These are phyloP conservation scores for Volvox reticuliferus DNA, from an alignment of 139 green algal genomes.

Conservation along the genomic window DNA sequence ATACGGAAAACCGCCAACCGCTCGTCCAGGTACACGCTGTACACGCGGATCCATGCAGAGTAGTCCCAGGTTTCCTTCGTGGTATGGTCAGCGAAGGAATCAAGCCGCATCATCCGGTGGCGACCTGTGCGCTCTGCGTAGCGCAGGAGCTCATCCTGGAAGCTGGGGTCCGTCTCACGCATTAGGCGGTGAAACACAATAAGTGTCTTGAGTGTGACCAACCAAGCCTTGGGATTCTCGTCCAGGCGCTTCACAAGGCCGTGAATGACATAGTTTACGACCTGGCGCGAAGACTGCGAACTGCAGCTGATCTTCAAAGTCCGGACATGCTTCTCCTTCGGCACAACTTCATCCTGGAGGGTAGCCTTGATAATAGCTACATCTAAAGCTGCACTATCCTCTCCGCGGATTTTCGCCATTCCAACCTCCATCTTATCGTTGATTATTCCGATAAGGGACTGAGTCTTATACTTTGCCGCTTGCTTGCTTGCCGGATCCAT, in stretches of 20 bases:
- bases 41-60: constrained; percentile 90
- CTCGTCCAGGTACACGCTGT: constrained; percentile 94
- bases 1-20: constrained; percentile 76
- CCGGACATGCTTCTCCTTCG: constrained; percentile 97
- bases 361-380: constrained; percentile 94
- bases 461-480: constrained; percentile 42
- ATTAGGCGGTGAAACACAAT: constrained; percentile 91
- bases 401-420: constrained; percentile 46
- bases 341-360: constrained; percentile 83
- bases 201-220: constrained; percentile 86
- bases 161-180: constrained; percentile 80
- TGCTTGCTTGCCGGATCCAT: constrained; percentile 47
- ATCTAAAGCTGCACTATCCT: constrained; percentile 75
- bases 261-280: constrained; percentile 68
- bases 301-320: constrained; percentile 66
- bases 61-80: constrained; percentile 86
- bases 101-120: constrained; percentile 75
- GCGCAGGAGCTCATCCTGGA: constrained; percentile 77
- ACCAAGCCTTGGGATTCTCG: constrained; percentile 58
- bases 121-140: constrained; percentile 65
- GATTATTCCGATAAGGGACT: background rate
- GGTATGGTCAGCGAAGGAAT: constrained; percentile 77
- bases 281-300: constrained; percentile 1
- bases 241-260: constrained; percentile 62
- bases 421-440: constrained; percentile 46